Percentiles rank a stretch among this genome's conserved stretches.
Evolutionary conservation across 305 asterid species (phyloP).

Genomic region (Solanum hybrid): DNA sequence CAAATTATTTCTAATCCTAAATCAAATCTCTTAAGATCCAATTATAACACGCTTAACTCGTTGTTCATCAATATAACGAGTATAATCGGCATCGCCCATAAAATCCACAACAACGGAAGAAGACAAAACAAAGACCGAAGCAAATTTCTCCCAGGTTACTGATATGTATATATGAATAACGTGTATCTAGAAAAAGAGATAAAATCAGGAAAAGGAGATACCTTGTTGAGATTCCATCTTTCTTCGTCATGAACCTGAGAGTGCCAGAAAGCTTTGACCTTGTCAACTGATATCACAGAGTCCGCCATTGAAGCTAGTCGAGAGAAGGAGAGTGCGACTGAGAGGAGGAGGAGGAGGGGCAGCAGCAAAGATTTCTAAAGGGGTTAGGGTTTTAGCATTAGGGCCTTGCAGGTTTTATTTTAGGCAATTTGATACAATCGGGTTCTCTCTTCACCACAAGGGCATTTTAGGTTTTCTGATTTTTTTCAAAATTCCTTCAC

Average conservation of each 20-base stretch:
- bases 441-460: no score
- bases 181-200: neutral
- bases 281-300: constrained; percentile 40
- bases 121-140: neutral
- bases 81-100: neutral
- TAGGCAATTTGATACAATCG: neutral
- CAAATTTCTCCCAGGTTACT: neutral
- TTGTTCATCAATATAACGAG: neutral
- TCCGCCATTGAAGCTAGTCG: constrained; percentile 39
- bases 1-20: neutral
- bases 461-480: neutral
- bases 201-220: constrained; percentile 9
- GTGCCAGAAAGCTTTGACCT: constrained; percentile 63
- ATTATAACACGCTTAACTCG: neutral
- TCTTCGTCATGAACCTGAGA: constrained; percentile 78
- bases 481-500: neutral
- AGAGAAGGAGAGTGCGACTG: neutral
- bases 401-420: neutral
- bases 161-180: neutral
- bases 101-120: neutral
- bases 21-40: neutral
- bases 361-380: neutral
- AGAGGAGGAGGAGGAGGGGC: neutral
- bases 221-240: constrained; percentile 72
- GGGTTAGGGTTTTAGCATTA: neutral